phyloP scores from a whole-genome alignment of 257 asterid species.

The Salvia miltiorrhiza region DNA sequence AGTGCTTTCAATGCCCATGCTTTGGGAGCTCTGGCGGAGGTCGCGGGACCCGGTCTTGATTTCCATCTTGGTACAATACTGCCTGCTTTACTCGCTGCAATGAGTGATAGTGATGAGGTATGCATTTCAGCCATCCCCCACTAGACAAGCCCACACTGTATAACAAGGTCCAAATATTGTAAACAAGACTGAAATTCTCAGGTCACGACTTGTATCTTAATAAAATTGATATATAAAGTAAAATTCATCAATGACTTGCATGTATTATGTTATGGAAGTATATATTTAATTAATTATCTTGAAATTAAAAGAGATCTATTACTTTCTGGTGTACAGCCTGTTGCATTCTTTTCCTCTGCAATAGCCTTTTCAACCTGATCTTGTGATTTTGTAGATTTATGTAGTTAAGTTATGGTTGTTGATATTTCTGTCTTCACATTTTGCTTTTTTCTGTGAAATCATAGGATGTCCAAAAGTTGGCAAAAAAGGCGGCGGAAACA shows the following conservation, averaged over 20 bases:
- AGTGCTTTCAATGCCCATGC: slow-evolving; percentile 99
- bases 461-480: slow-evolving; percentile 64
- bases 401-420: neutral
- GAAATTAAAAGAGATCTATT: too few species aligned
- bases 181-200: neutral
- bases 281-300: neutral
- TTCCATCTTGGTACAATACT: slow-evolving; percentile 82
- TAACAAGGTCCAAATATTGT: neutral
- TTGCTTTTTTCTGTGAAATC: slow-evolving; percentile 18
- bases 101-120: slow-evolving; percentile 76
- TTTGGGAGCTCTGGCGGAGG: slow-evolving; percentile 97
- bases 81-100: slow-evolving; percentile 84
- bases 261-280: neutral
- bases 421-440: neutral
- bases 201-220: neutral
- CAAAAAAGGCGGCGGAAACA: slow-evolving; percentile 92
- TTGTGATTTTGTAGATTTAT: neutral
- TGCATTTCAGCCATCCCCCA: neutral
- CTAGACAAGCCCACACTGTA: neutral
- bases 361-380: neutral
- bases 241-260: neutral
- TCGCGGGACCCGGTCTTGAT: slow-evolving; percentile 97
- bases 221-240: neutral
- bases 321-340: too few species aligned
- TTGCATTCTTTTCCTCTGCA: neutral